phyloP scores from a whole-genome alignment of 1,284 basidiomycete species.

The Porphyrellus sp. region DNA sequence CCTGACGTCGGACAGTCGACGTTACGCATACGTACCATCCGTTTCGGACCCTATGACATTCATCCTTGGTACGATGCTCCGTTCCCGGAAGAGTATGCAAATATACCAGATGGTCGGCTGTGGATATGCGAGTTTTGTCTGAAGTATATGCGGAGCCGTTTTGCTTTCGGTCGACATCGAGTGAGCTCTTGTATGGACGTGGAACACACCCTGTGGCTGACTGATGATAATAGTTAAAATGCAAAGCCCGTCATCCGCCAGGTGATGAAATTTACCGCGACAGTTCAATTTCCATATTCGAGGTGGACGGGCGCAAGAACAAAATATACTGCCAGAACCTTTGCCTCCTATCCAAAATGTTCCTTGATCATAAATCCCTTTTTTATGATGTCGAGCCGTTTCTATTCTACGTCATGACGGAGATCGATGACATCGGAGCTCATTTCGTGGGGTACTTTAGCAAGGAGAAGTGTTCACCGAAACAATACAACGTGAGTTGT shows the following conservation, averaged over 20 bases:
- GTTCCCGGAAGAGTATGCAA: constrained; percentile 96
- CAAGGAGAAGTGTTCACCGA: constrained; percentile 96
- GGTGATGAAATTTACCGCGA: constrained; percentile 99
- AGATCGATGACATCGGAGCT: constrained; percentile 85
- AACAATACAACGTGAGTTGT: constrained; percentile 97
- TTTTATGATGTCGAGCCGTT: constrained; percentile 99
- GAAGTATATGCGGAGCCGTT: constrained; percentile 97
- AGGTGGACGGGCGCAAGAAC: constrained; percentile 97
- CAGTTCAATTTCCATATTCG: constrained; percentile 86
- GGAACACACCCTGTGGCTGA: constrained; percentile 18
- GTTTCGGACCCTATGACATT: constrained; percentile 94
- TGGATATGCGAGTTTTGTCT: constrained; percentile 99
- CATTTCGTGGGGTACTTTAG: constrained; percentile 98
- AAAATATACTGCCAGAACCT: constrained; percentile 99
- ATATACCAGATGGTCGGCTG: constrained; percentile 87
- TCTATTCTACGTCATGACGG: constrained; percentile 97
- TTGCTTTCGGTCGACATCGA: constrained; percentile 83
- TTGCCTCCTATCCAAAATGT: constrained; percentile 99
- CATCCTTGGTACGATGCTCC: constrained; percentile 99
- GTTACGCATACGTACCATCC: constrained; percentile 80
- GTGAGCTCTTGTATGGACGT: constrained; percentile 44
- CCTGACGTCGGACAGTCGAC: constrained; percentile 38
- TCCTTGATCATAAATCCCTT: constrained; percentile 98
- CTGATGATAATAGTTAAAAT: constrained; percentile 69
- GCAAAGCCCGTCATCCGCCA: constrained; percentile 92